Conservation (phyloP, 257 asterid species). For the Solanum rostratum region DNA sequence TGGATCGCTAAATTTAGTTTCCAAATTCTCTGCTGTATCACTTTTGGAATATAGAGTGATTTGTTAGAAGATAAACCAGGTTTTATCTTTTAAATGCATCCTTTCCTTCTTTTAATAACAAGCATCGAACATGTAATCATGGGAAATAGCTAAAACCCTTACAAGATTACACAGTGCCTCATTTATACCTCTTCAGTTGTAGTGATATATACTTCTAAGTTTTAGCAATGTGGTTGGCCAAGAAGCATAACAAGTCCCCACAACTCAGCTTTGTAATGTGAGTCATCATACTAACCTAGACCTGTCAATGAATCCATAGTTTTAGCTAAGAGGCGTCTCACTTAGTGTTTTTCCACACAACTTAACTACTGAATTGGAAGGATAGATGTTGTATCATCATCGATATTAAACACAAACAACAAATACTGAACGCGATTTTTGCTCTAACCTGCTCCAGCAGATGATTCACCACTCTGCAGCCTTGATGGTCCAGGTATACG, state of each 20-base stretch:
- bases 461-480: slow-evolving; percentile 66
- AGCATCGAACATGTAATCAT: not conserved
- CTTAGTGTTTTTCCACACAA: not conserved
- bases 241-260: not conserved
- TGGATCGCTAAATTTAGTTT: not conserved
- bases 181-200: not conserved
- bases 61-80: not conserved
- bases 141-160: not conserved
- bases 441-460: slow-evolving; percentile 63
- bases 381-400: not conserved
- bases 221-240: not conserved
- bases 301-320: not conserved
- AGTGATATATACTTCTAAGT: not conserved
- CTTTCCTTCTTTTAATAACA: not conserved
- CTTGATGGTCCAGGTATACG: slow-evolving; percentile 56
- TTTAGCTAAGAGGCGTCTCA: not conserved
- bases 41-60: not conserved
- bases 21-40: not conserved
- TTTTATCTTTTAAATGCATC: not conserved
- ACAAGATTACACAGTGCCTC: not conserved
- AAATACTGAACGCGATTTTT: not conserved
- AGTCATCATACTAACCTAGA: not conserved
- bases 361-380: not conserved
- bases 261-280: not conserved
- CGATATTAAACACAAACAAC: not conserved